phyloP scores from a whole-genome alignment of 2,329 filamentous ascomycete species.

The Zymoseptoria crescenta region DNA sequence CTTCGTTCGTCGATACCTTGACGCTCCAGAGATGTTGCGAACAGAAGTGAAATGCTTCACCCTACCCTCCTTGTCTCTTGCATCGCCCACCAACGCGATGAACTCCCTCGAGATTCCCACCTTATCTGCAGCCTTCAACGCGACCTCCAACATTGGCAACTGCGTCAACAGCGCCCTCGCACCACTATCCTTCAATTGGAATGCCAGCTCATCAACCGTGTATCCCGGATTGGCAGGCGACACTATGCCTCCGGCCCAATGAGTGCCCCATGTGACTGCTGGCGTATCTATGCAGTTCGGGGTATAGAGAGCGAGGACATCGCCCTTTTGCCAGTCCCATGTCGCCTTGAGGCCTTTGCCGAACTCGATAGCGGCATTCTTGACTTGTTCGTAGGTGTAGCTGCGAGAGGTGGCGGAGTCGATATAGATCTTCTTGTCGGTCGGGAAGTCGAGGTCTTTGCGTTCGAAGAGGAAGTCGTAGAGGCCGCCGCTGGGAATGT shows the following conservation, averaged over 20 bases:
- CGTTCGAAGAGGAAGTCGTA: slow-evolving; percentile 72
- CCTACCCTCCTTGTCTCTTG: slow-evolving; percentile 48
- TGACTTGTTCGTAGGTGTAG: slow-evolving; percentile 65
- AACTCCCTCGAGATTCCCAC: slow-evolving; percentile 63
- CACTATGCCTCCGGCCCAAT: slow-evolving; percentile 73
- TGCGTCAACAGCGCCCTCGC: slow-evolving; percentile 73
- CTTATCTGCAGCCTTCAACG: slow-evolving; percentile 57
- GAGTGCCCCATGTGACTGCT: slow-evolving; percentile 64
- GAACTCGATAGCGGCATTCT: slow-evolving; percentile 61
- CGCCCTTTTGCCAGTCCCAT: slow-evolving; percentile 73
- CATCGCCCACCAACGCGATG: slow-evolving; percentile 69
- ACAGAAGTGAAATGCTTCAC: slow-evolving; percentile 68
- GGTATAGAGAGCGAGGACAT: slow-evolving; percentile 73
- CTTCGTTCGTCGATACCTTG: slow-evolving; percentile 52
- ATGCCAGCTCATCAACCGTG: slow-evolving; percentile 71
- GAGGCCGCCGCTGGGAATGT: slow-evolving; percentile 67
- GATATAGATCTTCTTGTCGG: slow-evolving; percentile 69
- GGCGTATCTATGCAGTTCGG: slow-evolving; percentile 83
- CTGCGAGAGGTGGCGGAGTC: slow-evolving; percentile 61
- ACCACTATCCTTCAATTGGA: slow-evolving; percentile 71
- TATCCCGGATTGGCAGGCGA: slow-evolving; percentile 87
- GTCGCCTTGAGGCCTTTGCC: slow-evolving; percentile 67
- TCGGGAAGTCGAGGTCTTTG: slow-evolving; percentile 56
- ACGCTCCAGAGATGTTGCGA: slow-evolving; percentile 53
- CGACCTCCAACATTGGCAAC: slow-evolving; percentile 54